Conservation (phyloP, 306 rosid genomes). For the Benincasa hispida region DNA sequence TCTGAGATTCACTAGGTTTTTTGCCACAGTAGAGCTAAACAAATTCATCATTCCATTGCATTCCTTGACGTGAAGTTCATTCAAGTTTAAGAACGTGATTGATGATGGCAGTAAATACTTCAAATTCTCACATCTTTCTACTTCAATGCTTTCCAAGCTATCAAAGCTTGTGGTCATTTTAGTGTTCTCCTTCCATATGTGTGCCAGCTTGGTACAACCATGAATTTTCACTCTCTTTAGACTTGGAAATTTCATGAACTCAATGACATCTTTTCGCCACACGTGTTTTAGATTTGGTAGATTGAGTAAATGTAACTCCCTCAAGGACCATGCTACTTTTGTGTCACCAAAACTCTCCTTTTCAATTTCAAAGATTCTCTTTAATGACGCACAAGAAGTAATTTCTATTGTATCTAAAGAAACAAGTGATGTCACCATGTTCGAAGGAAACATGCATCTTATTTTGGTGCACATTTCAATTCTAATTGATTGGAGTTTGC, state of each 20-base stretch:
- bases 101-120: not conserved
- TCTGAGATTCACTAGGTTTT: not conserved
- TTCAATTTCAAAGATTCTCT: not conserved
- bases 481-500: not conserved
- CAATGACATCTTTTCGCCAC: too few relatives aligned
- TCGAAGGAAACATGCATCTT: not conserved
- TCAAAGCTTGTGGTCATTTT: too few relatives aligned
- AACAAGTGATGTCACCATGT: not conserved
- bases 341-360: too few relatives aligned
- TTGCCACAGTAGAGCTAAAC: not conserved
- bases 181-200: too few relatives aligned
- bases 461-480: not conserved
- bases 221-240: too few relatives aligned
- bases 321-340: too few relatives aligned
- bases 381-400: not conserved
- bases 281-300: too few relatives aligned
- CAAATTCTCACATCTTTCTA: not conserved
- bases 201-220: too few relatives aligned
- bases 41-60: not conserved
- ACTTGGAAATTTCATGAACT: too few relatives aligned
- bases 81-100: not conserved
- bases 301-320: too few relatives aligned
- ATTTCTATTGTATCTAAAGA: not conserved
- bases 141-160: not conserved
- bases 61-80: not conserved